These are phyloP conservation scores for Exophiala calicioides DNA, from an alignment of 2,329 filamentous ascomycete genomes.

Conservation along the genomic window DNA sequence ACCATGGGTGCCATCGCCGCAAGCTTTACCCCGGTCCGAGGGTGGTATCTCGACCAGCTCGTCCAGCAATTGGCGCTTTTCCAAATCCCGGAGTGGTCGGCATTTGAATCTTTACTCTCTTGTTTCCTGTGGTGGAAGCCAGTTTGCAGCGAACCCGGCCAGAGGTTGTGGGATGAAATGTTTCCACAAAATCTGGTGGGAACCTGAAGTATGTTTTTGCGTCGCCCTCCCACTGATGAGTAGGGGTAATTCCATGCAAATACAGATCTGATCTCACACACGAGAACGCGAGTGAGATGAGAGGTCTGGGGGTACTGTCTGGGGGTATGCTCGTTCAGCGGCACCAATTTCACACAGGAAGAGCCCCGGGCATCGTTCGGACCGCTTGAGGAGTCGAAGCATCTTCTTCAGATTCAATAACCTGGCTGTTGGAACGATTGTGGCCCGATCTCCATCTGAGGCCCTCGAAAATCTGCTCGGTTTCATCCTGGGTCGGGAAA, in stretches of 20 bases:
- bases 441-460: constrained; percentile 20
- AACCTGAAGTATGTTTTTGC: background rate
- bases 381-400: constrained; percentile 14
- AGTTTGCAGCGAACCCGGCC: constrained; percentile 18
- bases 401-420: constrained; percentile 25
- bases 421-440: constrained; percentile 26
- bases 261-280: no score
- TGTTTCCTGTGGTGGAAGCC: constrained; percentile 26
- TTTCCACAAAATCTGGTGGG: background rate
- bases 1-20: constrained; percentile 20
- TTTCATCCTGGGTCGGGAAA: constrained; percentile 31
- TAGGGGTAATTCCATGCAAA: no score
- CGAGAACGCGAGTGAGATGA: no score
- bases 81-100: constrained; percentile 17
- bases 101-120: constrained; percentile 17
- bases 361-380: constrained; percentile 23
- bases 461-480: constrained; percentile 27
- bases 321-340: background rate
- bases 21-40: constrained; percentile 10
- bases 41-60: constrained; percentile 22
- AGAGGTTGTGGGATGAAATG: constrained; percentile 19
- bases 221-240: no score
- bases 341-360: constrained; percentile 19
- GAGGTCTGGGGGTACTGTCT: no score
- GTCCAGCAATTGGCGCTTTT: constrained; percentile 8